Percentiles rank a stretch among this genome's conserved stretches.
Evolutionary conservation across 2,329 filamentous ascomycete genomes (phyloP).

Genomic region (Lecanicillium sp.): DNA sequence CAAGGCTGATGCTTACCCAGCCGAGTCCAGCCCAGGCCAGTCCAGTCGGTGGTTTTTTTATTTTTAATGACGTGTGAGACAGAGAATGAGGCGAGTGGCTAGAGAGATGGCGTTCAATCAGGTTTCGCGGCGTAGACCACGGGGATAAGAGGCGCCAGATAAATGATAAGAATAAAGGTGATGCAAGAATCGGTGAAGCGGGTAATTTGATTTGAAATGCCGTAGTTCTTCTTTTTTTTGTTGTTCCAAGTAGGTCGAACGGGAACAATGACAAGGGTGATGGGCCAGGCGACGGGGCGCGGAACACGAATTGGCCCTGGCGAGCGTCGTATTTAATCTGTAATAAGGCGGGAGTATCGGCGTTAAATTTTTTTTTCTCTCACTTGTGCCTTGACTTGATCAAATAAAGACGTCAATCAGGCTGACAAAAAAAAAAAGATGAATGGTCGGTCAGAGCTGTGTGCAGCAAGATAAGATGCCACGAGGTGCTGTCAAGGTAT

Average conservation of each 20-base stretch:
- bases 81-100: constrained; percentile 10
- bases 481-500: not conserved
- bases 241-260: no score
- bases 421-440: not conserved
- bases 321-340: constrained; percentile 11
- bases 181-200: no score
- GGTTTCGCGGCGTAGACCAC: no score
- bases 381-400: no score
- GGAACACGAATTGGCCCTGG: constrained; percentile 5
- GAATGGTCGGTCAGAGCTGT: no score
- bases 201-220: no score
- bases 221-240: no score
- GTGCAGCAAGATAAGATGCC: no score
- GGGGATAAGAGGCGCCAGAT: no score
- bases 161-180: constrained; percentile 1
- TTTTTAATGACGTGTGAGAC: constrained; percentile 9
- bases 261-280: not conserved
- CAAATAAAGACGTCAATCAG: no score
- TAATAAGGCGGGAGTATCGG: not conserved
- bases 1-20: constrained; percentile 3
- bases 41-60: no score
- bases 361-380: not conserved
- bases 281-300: not conserved
- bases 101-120: not conserved
- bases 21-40: no score